These are phyloP conservation scores for Geoglossum cookeanum DNA, from an alignment of 2,329 filamentous ascomycete genomes.

Conservation along the genomic window DNA sequence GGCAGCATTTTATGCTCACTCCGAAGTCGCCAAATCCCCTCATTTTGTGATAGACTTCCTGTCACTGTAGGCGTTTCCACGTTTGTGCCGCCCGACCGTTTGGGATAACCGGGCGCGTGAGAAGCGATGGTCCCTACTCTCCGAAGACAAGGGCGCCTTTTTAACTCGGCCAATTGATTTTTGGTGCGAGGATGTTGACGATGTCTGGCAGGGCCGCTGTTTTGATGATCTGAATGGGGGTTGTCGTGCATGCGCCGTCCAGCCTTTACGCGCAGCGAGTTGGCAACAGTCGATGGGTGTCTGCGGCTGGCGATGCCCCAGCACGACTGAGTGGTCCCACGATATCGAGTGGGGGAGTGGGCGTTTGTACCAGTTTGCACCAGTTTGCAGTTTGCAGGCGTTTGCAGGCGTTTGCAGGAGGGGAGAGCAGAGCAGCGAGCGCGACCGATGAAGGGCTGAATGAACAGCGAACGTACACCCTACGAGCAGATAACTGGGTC, in stretches of 20 bases:
- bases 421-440: no score
- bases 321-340: background rate
- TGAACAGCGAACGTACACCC: no score
- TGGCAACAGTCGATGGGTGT: background rate
- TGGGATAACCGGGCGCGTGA: background rate
- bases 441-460: no score
- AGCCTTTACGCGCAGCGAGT: background rate
- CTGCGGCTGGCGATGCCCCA: background rate
- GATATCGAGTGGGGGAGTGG: background rate
- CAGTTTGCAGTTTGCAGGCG: no score
- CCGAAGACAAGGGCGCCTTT: background rate
- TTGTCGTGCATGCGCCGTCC: background rate
- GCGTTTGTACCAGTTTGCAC: no score
- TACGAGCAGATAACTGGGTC: no score
- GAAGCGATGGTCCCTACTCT: background rate
- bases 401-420: no score
- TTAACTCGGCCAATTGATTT: background rate
- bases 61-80: background rate
- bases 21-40: background rate
- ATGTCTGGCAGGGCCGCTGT: background rate
- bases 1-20: background rate
- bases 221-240: background rate
- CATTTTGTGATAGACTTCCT: background rate
- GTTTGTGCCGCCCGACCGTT: background rate
- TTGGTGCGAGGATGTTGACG: background rate